A percentile compares a stretch with the other conserved stretches of the same genome.
Evolutionary conservation across 371 early-diverging fungal species (phyloP).

Genomic region (Apophysomyces trapeziformis): DNA sequence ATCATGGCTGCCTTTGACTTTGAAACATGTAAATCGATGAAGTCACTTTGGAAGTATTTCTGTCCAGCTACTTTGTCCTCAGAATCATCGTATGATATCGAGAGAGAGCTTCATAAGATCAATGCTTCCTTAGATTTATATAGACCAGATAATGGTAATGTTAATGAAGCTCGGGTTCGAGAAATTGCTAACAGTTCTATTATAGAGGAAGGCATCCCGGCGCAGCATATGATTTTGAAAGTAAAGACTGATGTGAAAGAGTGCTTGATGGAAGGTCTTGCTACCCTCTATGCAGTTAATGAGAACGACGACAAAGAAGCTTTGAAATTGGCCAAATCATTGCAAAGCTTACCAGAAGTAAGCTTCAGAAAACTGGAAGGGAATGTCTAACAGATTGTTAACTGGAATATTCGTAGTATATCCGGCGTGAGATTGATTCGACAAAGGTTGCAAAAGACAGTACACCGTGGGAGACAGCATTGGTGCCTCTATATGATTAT

Average conservation of each 20-base stretch:
- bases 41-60: constrained; percentile 64
- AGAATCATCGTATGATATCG: constrained; percentile 49
- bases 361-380: background rate
- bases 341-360: constrained; percentile 61
- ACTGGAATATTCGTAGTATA: constrained; percentile 16
- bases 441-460: constrained; percentile 6
- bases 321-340: constrained; percentile 52
- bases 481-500: constrained; percentile 59
- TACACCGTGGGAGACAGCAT: constrained; percentile 47
- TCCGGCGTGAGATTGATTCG: constrained; percentile 29
- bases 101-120: constrained; percentile 45
- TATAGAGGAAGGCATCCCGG: constrained; percentile 28
- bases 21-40: constrained; percentile 63
- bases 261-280: constrained; percentile 72
- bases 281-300: constrained; percentile 76
- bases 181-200: background rate
- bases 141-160: constrained; percentile 20
- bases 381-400: background rate
- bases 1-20: constrained; percentile 50
- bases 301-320: constrained; percentile 57
- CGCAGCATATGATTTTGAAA: constrained; percentile 35
- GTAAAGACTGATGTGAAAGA: constrained; percentile 58
- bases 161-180: background rate
- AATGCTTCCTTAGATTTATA: constrained; percentile 38
- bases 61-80: constrained; percentile 63